Percentiles rank a stretch among this genome's conserved stretches.
phyloP scores from a whole-genome alignment of 192 early-diverging fungal species.

The Coemansia sp. region DNA sequence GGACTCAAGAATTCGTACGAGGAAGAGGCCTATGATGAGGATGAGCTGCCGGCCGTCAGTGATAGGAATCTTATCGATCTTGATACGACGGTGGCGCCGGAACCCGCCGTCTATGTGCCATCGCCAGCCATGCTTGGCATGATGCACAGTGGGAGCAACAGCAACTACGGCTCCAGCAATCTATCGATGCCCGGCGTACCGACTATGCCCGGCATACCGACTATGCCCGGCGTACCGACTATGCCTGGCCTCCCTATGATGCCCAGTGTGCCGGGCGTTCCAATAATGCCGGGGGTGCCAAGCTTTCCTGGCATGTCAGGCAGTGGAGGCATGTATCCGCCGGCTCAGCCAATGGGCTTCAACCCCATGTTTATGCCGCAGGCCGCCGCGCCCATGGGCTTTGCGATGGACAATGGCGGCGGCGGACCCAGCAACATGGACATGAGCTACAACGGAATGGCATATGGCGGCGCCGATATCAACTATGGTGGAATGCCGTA shows the following conservation, averaged over 20 bases:
- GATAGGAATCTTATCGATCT: neutral
- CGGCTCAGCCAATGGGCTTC: conserved; percentile 3
- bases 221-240: neutral
- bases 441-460: neutral
- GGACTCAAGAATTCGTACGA: conserved; percentile 23
- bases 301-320: too few relatives aligned
- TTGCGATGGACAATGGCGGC: neutral
- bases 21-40: neutral
- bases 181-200: neutral
- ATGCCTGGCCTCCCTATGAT: neutral
- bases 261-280: neutral
- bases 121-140: neutral
- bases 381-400: neutral
- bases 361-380: conserved; percentile 11
- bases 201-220: neutral
- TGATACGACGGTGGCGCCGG: neutral
- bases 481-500: too few relatives aligned
- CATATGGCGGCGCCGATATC: neutral
- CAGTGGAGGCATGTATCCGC: neutral
- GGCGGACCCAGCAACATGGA: neutral
- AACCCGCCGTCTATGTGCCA: neutral
- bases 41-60: neutral
- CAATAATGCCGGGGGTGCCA: neutral
- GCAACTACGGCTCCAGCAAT: neutral
- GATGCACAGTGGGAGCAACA: neutral